These are phyloP conservation scores for Vitis hybrid DNA, from an alignment of 177 flowering plant genomes.

Conservation along the genomic window DNA sequence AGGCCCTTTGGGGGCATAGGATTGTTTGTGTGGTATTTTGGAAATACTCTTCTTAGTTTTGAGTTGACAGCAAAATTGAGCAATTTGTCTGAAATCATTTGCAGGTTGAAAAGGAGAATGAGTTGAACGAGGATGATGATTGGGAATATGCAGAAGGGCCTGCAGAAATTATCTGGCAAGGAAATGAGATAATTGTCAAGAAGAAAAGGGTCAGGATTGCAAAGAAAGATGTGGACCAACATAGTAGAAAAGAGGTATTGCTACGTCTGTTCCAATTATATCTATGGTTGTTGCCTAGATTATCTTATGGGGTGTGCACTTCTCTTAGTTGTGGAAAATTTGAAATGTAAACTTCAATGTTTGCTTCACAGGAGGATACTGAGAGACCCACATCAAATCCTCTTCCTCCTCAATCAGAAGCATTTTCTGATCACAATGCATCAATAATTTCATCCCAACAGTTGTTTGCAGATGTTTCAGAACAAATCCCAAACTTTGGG, in stretches of 20 bases:
- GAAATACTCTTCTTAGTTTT: neutral
- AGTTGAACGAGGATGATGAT: slow-evolving; percentile 48
- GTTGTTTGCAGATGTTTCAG: slow-evolving; percentile 67
- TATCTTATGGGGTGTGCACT: neutral
- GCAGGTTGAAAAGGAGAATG: slow-evolving; percentile 29
- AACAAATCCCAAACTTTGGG: slow-evolving; percentile 89
- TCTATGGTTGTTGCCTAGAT: neutral
- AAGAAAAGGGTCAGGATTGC: slow-evolving; percentile 78
- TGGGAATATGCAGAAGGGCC: slow-evolving; percentile 94
- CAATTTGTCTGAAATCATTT: neutral
- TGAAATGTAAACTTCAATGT: neutral
- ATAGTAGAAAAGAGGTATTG: slow-evolving; percentile 50
- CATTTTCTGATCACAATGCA: slow-evolving; percentile 50
- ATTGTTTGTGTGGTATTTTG: neutral
- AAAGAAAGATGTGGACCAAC: slow-evolving; percentile 37
- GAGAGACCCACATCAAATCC: slow-evolving; percentile 93
- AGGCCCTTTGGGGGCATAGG: neutral
- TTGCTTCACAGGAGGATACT: slow-evolving; percentile 66
- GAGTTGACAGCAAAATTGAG: too few relatives aligned
- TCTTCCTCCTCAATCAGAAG: slow-evolving; percentile 93
- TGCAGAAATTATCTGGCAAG: slow-evolving; percentile 95
- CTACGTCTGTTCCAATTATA: neutral
- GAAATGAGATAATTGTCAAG: slow-evolving; percentile 92
- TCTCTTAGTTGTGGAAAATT: slow-evolving; percentile 1
- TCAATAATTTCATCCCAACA: slow-evolving; percentile 41